Percentiles rank a stretch among this genome's conserved stretches.
Evolutionary conservation across 1,284 basidiomycete genomes (phyloP).

Genomic region (Amylostereum areolatum): DNA sequence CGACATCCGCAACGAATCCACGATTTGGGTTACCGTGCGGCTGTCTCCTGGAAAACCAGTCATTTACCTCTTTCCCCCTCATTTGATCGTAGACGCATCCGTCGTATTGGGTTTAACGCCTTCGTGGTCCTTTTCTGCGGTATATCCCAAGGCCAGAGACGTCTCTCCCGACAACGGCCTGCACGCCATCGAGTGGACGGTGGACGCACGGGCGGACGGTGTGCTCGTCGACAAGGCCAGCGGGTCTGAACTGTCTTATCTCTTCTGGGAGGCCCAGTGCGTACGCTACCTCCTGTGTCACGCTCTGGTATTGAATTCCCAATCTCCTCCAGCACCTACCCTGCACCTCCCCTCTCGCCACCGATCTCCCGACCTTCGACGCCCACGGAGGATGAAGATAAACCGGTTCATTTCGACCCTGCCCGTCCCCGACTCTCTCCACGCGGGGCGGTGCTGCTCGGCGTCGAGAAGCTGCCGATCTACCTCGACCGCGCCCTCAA

Average conservation of each 20-base stretch:
- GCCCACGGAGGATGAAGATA: conserved; percentile 1
- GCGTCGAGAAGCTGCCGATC: conserved; percentile 17
- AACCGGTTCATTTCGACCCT: conserved; percentile 8
- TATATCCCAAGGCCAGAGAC: conserved; percentile 15
- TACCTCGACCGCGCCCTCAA: conserved; percentile 31
- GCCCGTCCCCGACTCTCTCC: conserved; percentile 4
- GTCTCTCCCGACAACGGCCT: not conserved
- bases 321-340: not conserved
- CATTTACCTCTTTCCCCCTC: conserved; percentile 16
- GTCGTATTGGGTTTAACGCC: conserved; percentile 15
- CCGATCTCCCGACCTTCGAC: conserved; percentile 1
- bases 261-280: conserved; percentile 28
- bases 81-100: conserved; percentile 6
- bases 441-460: conserved; percentile 24
- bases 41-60: conserved; percentile 8
- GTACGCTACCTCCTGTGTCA: not conserved
- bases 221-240: conserved; percentile 18
- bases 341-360: not conserved
- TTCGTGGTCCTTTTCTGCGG: conserved; percentile 18
- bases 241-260: conserved; percentile 20
- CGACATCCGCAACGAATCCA: conserved; percentile 23
- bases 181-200: conserved; percentile 18
- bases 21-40: not conserved
- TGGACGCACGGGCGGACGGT: conserved; percentile 20
- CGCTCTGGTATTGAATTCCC: not conserved